Base-by-base conservation (phyloP, 805 yeast species). In the Lachancea quebecensis region DNA sequence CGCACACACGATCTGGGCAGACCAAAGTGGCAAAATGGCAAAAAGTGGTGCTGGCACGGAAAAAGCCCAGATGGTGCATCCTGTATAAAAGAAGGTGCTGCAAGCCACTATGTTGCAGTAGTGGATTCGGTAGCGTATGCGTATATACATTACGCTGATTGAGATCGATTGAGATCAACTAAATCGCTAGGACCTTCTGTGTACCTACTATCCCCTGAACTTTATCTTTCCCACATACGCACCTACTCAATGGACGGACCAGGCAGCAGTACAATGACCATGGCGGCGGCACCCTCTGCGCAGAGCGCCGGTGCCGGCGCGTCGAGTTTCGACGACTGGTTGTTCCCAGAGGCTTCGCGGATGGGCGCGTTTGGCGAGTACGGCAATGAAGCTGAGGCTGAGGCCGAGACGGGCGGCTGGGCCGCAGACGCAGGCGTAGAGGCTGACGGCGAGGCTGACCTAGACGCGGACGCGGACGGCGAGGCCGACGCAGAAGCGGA, bases 241-340 rank as follows among this genome's bases (percentile, higher is more conserved):
- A 21, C 25, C 25, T 21, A 21, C 25, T 21, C 33, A 12, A 30
- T 30, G 33, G 33, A 30, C 33, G 33, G 33, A 30, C 14, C 33
- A 30, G 33, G 33, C 9, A 30, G 33, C 33, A 30, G 33, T 8
- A 34, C 37, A 3, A 17, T 34, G 21, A 34, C 37, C 18, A n/a
- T 34, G 18, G 18, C 12, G n/a, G 39, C 33, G 8, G 14, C 33
- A 5, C 14, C 33, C 14, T 11, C 33, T 12, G 33, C 33, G 14
- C 12, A 30, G 5, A 8, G 33, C 14, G 14, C 39, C 7, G 45
- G 35, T 27, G 37, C 38, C 12, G 36, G 36, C 29, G 16, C 29
- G 29, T 11, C 39, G n/a, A 40, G 28, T 21, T 39, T 44, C 15
- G 47, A 44, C 38, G 47, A 44, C 18, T 44, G 47, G 47, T 33